phyloP scores from a whole-genome alignment of 495 filamentous ascomycete species.

The Aspergillus avenaceus region DNA sequence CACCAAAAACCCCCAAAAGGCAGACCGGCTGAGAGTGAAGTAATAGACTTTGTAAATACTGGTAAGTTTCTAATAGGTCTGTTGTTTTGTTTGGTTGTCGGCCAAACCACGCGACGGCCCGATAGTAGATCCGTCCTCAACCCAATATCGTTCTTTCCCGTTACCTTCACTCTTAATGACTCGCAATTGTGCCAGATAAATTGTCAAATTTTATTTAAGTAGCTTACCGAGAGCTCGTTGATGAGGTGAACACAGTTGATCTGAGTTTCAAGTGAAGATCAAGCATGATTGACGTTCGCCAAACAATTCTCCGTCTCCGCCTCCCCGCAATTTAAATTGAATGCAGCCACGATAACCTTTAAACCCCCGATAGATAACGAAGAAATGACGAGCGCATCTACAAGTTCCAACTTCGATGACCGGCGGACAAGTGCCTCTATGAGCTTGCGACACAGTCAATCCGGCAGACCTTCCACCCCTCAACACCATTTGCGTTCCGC shows the following conservation, averaged over 20 bases:
- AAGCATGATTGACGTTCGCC: constrained; percentile 1
- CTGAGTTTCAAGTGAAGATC: not conserved
- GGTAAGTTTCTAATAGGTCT: not conserved
- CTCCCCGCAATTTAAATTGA: constrained; percentile 12
- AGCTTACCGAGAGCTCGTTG: not conserved
- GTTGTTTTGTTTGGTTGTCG: constrained; percentile 25
- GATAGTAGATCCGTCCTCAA: constrained; percentile 37
- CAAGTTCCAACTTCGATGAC: constrained; percentile 7
- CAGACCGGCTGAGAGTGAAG: not conserved
- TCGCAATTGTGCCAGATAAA: not conserved
- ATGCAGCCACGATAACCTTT: not conserved
- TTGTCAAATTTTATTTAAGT: not conserved
- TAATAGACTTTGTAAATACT: not conserved
- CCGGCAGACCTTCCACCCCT: constrained; percentile 30
- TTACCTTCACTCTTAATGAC: not conserved
- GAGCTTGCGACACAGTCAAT: constrained; percentile 30
- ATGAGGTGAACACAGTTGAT: not conserved
- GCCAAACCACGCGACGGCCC: constrained; percentile 35
- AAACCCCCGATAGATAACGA: not conserved
- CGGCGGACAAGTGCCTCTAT: constrained; percentile 10
- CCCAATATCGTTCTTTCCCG: not conserved
- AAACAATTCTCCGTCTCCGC: constrained; percentile 10
- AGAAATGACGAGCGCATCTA: constrained; percentile 7
- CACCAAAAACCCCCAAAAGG: constrained; percentile 5
- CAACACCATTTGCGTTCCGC: constrained; percentile 34